phyloP scores from a whole-genome alignment of 352 stramenopile species.

The Phytophthora syringae region DNA sequence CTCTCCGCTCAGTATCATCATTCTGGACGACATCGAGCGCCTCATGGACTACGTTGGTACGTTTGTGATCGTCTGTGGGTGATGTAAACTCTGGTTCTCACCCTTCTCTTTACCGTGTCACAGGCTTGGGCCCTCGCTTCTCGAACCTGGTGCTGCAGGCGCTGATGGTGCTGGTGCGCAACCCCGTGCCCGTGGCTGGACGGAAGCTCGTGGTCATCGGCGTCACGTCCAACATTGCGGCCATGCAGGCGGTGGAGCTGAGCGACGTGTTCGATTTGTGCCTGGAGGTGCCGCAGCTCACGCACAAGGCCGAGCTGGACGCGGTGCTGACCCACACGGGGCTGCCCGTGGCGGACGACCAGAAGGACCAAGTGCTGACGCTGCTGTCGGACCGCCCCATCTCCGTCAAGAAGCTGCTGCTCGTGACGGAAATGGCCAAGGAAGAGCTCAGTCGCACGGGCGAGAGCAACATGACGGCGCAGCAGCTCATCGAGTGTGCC shows the following conservation, averaged over 20 bases:
- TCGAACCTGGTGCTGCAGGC: constrained; percentile 99
- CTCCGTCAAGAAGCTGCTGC: constrained; percentile 98
- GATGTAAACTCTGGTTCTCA: no score
- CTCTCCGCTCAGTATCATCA: constrained; percentile 98
- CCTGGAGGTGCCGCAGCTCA: constrained; percentile 93
- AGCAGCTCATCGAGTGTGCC: constrained; percentile 84
- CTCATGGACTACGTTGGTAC: constrained; percentile 97
- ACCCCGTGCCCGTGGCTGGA: constrained; percentile 93
- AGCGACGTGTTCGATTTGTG: constrained; percentile 95
- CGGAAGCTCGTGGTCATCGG: constrained; percentile 97
- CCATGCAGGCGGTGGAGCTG: constrained; percentile 94
- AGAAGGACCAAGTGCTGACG: constrained; percentile 74
- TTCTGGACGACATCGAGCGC: constrained; percentile 99
- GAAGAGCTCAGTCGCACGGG: constrained; percentile 77
- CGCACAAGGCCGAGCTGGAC: constrained; percentile 89
- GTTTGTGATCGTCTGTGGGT: constrained; percentile 21
- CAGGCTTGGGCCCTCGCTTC: constrained; percentile 96
- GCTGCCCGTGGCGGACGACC: constrained; percentile 71
- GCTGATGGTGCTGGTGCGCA: constrained; percentile 98
- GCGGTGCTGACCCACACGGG: constrained; percentile 85
- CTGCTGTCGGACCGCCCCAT: constrained; percentile 93
- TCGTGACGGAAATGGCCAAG: constrained; percentile 97
- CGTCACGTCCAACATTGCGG: constrained; percentile 92
- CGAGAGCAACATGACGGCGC: constrained; percentile 73
- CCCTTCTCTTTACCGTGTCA: neutral